Base-by-base conservation (phyloP, 208 protist genomes). In the Leishmania tarentolae region DNA sequence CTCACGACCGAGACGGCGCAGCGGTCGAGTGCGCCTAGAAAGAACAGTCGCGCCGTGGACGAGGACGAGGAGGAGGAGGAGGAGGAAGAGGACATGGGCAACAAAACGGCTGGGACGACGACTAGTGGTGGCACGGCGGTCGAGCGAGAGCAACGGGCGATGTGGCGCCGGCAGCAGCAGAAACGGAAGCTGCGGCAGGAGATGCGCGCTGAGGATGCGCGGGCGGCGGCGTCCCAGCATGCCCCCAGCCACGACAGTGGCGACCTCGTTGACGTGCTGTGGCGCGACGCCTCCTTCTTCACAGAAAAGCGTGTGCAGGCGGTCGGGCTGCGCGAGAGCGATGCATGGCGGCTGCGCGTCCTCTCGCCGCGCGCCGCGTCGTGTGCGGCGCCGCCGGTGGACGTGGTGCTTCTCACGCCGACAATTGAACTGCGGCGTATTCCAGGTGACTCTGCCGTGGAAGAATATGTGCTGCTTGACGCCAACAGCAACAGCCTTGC, bases 381-480 rank as follows among this genome's bases (percentile, higher is more conserved):
- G 42, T 2, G 24, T 66, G 35, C 74, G 19, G 37, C 19, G 74
- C 40, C 28, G 35, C 80, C 77, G 9, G 47, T 52, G 11, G 80
- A 83, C 3, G 46, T 59, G n/a, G 75, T 91, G 37, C 69, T 74
- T 31, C 85, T 97, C 46, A 97, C 93, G 1, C 88, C 93, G 4
- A 70, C 77, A 42, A 90, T 97, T 52, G 88, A 93, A 52, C 85
- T 95, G 28, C 72, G 88, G 11, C 91, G 86, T 73, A 85, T 97
- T 13, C 77, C 81, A 5, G 94, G 94, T n/a, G 94, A 97, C 76
- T 81, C 88, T 50, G 74, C 80, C 0, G 84, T 90, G 66, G 87
- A 97, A 59, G 91, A 97, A 83, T 97, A 96, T 83, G 90, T 95
- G 46, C 75, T 97, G 53, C 94, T 94, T 79, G 91, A 97, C 76